These are phyloP conservation scores for Heracleum sosnowskyi DNA, from an alignment of 129 eudicot genomes.

Conservation along the genomic window DNA sequence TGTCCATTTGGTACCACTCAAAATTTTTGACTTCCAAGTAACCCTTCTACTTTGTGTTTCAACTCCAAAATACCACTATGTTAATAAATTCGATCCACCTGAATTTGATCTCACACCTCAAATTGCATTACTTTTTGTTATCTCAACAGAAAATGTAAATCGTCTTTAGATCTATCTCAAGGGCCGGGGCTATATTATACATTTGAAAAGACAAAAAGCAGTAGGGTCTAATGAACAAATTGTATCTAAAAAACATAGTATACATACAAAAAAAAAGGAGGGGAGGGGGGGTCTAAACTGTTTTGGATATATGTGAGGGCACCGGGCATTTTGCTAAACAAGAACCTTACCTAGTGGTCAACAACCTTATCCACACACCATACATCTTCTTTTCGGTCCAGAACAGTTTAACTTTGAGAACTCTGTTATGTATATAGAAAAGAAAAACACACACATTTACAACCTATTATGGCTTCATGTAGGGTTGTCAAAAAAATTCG, in stretches of 20 bases:
- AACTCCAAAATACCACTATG: no score
- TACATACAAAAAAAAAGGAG: neutral
- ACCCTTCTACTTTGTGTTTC: no score
- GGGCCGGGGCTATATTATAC: neutral
- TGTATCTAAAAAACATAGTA: neutral
- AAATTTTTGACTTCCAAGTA: no score
- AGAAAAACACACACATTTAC: no score
- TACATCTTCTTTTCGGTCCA: neutral
- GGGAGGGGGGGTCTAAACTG: neutral
- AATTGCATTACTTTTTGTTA: neutral
- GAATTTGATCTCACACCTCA: no score
- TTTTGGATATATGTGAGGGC: neutral
- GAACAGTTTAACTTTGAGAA: neutral
- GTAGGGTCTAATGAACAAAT: neutral
- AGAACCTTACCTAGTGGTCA: neutral
- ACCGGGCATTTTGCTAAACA: neutral
- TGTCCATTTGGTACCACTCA: no score
- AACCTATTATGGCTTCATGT: no score
- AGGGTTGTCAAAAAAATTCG: no score
- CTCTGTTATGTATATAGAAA: neutral
- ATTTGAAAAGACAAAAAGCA: neutral
- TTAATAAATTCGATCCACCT: no score
- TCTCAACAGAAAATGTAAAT: no score
- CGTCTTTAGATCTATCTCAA: neutral
- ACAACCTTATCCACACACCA: conserved; percentile 1